Conservation (phyloP, 2,329 filamentous ascomycete species). For the Orbilia brochopaga region DNA sequence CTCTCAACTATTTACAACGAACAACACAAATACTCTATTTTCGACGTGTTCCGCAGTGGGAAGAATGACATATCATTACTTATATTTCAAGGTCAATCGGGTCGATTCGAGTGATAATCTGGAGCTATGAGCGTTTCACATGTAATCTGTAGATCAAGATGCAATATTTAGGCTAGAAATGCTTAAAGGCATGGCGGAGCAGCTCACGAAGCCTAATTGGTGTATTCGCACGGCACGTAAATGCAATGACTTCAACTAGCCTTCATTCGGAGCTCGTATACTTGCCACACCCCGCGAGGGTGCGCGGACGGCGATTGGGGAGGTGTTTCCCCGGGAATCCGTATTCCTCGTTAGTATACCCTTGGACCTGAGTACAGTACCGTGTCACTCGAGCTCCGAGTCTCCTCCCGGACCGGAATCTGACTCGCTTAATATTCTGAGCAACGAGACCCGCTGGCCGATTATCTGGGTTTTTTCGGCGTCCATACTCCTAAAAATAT, state of each 20-base stretch:
- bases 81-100: conserved; percentile 13
- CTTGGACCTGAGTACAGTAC: conserved; percentile 1
- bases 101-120: conserved; percentile 1
- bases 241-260: conserved; percentile 15
- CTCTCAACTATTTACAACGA: conserved; percentile 43
- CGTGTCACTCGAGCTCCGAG: conserved; percentile 7
- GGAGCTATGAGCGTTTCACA: conserved; percentile 13
- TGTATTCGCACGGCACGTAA: neutral
- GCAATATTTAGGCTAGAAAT: conserved; percentile 44
- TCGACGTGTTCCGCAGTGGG: conserved; percentile 5
- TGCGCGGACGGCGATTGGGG: neutral
- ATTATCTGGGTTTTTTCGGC: neutral
- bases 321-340: neutral
- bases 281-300: conserved; percentile 22
- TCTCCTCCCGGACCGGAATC: neutral
- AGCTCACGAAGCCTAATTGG: neutral
- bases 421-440: conserved; percentile 8
- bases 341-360: conserved; percentile 2
- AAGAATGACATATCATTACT: conserved; percentile 22
- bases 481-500: neutral
- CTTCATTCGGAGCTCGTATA: conserved; percentile 37
- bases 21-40: conserved; percentile 39
- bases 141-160: conserved; percentile 30
- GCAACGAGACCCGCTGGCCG: neutral
- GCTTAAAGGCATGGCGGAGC: conserved; percentile 1